Base-by-base conservation (phyloP, 139 green algal species). In the Edaphochlamys debaryana region DNA sequence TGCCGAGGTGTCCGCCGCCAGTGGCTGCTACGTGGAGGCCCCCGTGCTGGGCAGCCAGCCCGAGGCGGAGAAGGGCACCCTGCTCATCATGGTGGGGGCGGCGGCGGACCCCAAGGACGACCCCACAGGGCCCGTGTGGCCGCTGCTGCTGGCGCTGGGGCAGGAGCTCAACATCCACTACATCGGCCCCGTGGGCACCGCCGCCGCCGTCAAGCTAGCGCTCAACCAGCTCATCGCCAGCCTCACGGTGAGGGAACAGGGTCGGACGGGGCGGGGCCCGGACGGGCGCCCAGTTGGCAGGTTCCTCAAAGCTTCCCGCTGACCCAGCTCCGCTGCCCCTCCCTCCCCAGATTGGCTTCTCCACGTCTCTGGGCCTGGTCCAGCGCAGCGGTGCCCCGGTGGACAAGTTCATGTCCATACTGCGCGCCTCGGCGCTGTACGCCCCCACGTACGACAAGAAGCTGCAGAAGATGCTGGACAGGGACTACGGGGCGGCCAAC, bases 401-500 rank as follows among this genome's bases (percentile, higher is more conserved):
- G 42, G 76, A 82, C 41, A 66, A 52, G 34, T 82, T 82, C 76
- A 82, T 82, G 76, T 37, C 13, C 62, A 73, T 82, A n/a, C 60
- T 82, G 41, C 76, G 76, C 22, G 76, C 76, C 63, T 74, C 63
- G 20, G 76, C 76, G 41, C 63, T 82, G 40, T 82, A 82, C 76
- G 76, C 76, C 8, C 76, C 76, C 76, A 82, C 76, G 8, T 82
- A 82, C 42, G 76, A 82, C 76, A 82, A 82, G 63, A 82, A 82
- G 63, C 63, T 82, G 60, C 62, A 73, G 32, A 82, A 82, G 76
- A 82, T 82, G 76, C 62, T 82, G 42, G 76, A 82, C 76, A 32
- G 76, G 20, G 76, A 82, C 64, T 82, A 82, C 42, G 76, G 76
- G 5, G 76, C 41, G 0, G 76, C 76, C 11, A 82, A 82, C 64